Conservation (phyloP, 2,329 filamentous ascomycete species). For the Epichloe hybrida region DNA sequence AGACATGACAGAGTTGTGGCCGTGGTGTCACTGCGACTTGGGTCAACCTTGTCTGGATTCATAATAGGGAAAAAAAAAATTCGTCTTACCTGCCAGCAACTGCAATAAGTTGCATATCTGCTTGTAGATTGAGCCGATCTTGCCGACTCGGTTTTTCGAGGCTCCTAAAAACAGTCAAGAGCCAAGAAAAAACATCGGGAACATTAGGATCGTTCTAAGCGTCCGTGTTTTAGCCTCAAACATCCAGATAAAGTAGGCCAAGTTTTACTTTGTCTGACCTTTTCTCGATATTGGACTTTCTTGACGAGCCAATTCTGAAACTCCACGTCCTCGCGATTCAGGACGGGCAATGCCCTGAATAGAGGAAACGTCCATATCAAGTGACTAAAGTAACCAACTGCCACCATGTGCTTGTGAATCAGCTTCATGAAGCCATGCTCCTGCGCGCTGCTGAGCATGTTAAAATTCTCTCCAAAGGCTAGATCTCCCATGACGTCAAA, state of each 20-base stretch:
- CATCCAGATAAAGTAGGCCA: neutral
- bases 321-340: conserved; percentile 10
- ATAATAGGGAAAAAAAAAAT: neutral
- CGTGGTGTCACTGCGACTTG: conserved; percentile 21
- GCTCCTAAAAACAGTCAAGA: conserved; percentile 15
- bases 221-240: too few relatives aligned
- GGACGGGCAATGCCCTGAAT: conserved; percentile 10
- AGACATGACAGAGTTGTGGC: conserved; percentile 19
- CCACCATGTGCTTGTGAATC: conserved; percentile 11
- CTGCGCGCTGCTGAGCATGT: conserved; percentile 18
- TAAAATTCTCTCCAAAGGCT: conserved; percentile 23
- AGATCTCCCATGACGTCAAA: conserved; percentile 30
- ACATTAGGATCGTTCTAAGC: conserved; percentile 7
- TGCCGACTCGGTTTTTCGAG: conserved; percentile 7
- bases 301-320: conserved; percentile 10
- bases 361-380: conserved; percentile 9
- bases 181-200: conserved; percentile 21
- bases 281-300: neutral
- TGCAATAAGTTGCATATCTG: conserved; percentile 17
- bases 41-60: neutral
- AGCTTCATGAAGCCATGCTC: conserved; percentile 15
- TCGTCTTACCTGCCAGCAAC: conserved; percentile 18
- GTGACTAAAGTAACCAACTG: conserved; percentile 12
- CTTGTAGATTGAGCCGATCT: conserved; percentile 13
- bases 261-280: neutral